Evolutionary conservation across 257 asterid species (phyloP), one percentile per base, ranked within the genome.

Genomic region (Echium plantagineum): DNA sequence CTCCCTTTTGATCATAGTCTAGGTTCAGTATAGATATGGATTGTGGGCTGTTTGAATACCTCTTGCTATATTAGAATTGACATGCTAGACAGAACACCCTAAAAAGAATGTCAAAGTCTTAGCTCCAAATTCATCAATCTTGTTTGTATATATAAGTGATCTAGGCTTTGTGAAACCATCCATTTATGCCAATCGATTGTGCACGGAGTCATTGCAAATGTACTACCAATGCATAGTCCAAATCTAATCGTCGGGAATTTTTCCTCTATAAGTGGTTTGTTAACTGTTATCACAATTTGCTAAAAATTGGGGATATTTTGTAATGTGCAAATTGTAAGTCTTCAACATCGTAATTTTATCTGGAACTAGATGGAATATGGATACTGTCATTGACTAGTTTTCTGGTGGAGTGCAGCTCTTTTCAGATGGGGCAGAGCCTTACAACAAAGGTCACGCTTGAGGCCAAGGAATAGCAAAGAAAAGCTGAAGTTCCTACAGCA

Each of bases 351-450:
- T 52, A 16, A 20, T 18, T 53, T n/a, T 1, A 53, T 53, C 9
- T 53, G 57, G 24, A 53, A 53, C 2, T 7, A n/a, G 26, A 53
- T n/a, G 22, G 21, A 53, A 15, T 17, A 15, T 42, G 12, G 26
- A 53, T 53, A 53, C 15, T 53, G 57, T 2, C 22, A 53, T 28
- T n/a, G 55, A 19, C 10, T 35, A 21, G 18, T 53, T 17, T 17
- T 42, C 1, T 63, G 59, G 58, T 55, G 30, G 21, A 21, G 66
- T 84, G 69, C 94, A 87, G 97, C 97, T 71, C 95, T 90, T 66
- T 87, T 75, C 81, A 77, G 90, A 75, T 90, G 96, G 97, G 97
- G 87, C 55, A 74, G 84, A 47, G 85, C 90, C 66, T 69, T 90
- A 75, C 96, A 87, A 77, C 90, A 87, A 21, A 80, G 96, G 65